These are phyloP conservation scores for Pouteria glomerata DNA, from an alignment of 148 eudicot genomes.

Conservation along the genomic window DNA sequence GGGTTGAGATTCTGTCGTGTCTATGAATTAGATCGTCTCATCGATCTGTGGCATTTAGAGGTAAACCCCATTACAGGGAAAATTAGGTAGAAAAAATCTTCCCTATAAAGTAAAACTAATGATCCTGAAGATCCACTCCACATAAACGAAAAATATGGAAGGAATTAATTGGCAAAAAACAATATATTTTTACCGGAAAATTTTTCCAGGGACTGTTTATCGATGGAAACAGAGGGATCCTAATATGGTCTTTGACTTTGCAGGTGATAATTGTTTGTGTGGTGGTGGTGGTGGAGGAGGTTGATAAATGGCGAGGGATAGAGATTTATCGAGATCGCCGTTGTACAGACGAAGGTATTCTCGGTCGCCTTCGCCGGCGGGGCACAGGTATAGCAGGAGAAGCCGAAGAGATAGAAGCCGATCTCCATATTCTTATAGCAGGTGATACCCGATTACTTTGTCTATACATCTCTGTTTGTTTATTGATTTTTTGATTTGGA, in stretches of 20 bases:
- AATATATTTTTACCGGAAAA: too few species aligned
- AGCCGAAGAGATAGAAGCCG: conserved; percentile 71
- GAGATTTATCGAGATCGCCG: conserved; percentile 72
- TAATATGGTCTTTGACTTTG: neutral
- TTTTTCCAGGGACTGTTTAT: too few species aligned
- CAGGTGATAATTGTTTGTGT: conserved; percentile 8
- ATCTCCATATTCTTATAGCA: conserved; percentile 73
- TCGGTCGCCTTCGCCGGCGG: conserved; percentile 57
- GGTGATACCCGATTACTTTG: conserved; percentile 44
- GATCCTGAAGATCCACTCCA: too few species aligned
- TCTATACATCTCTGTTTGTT: neutral
- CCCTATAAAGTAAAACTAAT: too few species aligned
- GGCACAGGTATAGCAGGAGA: conserved; percentile 48
- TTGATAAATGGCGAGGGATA: conserved; percentile 53
- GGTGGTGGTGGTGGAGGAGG: conserved; percentile 5
- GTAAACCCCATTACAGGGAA: too few species aligned
- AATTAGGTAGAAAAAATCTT: too few species aligned
- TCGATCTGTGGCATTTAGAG: too few species aligned
- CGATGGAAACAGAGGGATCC: neutral
- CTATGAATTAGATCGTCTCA: too few species aligned
- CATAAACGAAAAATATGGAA: too few species aligned
- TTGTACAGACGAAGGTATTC: conserved; percentile 42
- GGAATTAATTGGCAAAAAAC: too few species aligned
- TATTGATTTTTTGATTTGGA: neutral
- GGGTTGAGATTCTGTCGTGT: too few species aligned